These are phyloP conservation scores for Leptomonas pyrrhocoris DNA, from an alignment of 208 protist species.

Conservation along the genomic window DNA sequence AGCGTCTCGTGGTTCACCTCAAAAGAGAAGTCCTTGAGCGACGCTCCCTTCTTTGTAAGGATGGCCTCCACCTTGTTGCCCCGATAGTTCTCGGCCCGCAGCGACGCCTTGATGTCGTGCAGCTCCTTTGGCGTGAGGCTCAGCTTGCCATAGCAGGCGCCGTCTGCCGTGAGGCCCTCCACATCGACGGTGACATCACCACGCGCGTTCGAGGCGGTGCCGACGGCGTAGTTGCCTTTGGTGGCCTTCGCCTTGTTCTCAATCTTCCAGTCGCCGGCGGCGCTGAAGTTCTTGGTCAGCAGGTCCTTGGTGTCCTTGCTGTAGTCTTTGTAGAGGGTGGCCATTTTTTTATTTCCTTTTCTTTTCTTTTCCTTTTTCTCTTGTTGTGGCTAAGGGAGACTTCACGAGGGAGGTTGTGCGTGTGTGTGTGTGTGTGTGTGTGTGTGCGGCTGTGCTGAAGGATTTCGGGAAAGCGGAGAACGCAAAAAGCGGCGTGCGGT, in stretches of 20 bases:
- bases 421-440: background rate
- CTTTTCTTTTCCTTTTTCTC: constrained; percentile 8
- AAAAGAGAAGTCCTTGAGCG: constrained; percentile 45
- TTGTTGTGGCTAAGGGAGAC: background rate
- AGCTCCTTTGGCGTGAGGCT: constrained; percentile 40
- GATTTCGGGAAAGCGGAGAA: no score
- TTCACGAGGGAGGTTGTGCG: background rate
- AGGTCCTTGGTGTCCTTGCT: constrained; percentile 71
- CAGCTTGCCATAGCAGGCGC: constrained; percentile 46
- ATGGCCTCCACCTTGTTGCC: constrained; percentile 68
- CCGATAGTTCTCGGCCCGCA: constrained; percentile 33
- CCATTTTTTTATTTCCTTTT: background rate
- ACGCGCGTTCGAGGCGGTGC: constrained; percentile 41
- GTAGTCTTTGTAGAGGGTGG: constrained; percentile 72
- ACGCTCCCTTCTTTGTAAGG: constrained; percentile 27
- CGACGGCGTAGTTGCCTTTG: constrained; percentile 48
- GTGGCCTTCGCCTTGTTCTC: constrained; percentile 75
- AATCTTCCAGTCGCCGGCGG: constrained; percentile 58
- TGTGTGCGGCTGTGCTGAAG: background rate
- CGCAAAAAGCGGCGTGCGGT: no score
- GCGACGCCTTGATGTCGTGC: constrained; percentile 37
- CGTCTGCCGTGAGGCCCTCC: constrained; percentile 44
- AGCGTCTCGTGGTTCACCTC: constrained; percentile 49
- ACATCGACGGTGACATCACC: constrained; percentile 52
- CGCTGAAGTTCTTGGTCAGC: constrained; percentile 67